Conservation (phyloP, 495 filamentous ascomycete species). For the Melanomma pulvis-pyrius region DNA sequence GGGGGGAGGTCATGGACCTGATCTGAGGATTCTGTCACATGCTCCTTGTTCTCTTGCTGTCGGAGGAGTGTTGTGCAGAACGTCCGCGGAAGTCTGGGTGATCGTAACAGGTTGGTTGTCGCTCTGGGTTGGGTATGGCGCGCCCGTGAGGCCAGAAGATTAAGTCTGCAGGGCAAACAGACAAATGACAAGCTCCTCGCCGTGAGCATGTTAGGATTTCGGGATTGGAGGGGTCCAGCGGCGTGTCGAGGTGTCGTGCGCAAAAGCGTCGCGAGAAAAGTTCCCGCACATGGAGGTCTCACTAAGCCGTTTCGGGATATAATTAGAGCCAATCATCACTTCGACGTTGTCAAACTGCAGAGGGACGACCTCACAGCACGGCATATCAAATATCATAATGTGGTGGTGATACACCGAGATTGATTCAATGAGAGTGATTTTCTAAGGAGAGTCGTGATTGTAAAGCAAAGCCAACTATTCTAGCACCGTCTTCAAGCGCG, state of each 20-base stretch:
- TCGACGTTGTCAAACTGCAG: not conserved
- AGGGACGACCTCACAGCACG: not conserved
- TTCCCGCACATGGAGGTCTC: not conserved
- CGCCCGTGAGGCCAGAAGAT: constrained; percentile 16
- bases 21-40: not conserved
- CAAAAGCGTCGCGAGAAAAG: constrained; percentile 13
- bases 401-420: not conserved
- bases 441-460: constrained; percentile 29
- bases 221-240: not conserved
- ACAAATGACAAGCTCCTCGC: constrained; percentile 17
- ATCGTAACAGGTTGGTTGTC: not conserved
- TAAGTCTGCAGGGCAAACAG: constrained; percentile 35
- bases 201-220: constrained; percentile 27
- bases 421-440: not conserved
- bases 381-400: too few relatives aligned
- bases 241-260: not conserved
- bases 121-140: constrained; percentile 2
- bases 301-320: constrained; percentile 5
- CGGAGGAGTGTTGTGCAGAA: not conserved
- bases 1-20: not conserved
- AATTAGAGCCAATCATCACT: constrained; percentile 10
- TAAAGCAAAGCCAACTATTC: constrained; percentile 28
- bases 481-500: not conserved
- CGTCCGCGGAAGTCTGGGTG: not conserved
- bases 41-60: not conserved